A percentile compares a stretch with the other conserved stretches of the same genome.
Evolutionary conservation across 192 early-diverging fungal species (phyloP).

Genomic region (Umbelopsis vinacea): DNA sequence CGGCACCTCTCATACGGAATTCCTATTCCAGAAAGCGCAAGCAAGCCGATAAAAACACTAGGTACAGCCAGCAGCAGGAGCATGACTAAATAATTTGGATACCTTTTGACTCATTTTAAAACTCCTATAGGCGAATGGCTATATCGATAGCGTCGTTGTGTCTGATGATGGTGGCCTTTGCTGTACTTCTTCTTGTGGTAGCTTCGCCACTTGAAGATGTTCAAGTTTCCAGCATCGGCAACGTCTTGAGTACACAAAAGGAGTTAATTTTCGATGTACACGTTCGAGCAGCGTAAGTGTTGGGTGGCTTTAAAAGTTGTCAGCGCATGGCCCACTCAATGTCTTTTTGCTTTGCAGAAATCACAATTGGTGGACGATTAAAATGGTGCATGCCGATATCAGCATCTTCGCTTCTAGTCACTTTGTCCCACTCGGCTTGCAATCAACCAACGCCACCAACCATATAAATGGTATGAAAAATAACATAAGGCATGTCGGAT

Average conservation of each 20-base stretch:
- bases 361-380: constrained; percentile 59
- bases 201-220: constrained; percentile 29
- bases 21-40: constrained; percentile 24
- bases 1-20: constrained; percentile 23
- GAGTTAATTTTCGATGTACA: constrained; percentile 69
- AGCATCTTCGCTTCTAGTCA: constrained; percentile 66
- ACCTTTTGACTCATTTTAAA: too few relatives aligned
- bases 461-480: neutral
- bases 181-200: constrained; percentile 20
- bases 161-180: constrained; percentile 1
- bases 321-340: too few relatives aligned
- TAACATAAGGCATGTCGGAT: neutral
- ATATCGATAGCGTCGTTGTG: constrained; percentile 2
- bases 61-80: constrained; percentile 1
- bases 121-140: constrained; percentile 15
- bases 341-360: constrained; percentile 37
- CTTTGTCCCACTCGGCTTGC: constrained; percentile 25
- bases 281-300: constrained; percentile 48
- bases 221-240: constrained; percentile 46
- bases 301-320: too few relatives aligned
- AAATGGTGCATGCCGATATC: constrained; percentile 58
- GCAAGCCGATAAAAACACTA: constrained; percentile 10
- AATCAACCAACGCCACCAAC: constrained; percentile 10
- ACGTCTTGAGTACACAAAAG: constrained; percentile 67
- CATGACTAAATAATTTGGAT: too few relatives aligned